These are phyloP conservation scores for Plectosphaerella plurivora DNA, from an alignment of 2,329 filamentous ascomycete genomes.

Conservation along the genomic window DNA sequence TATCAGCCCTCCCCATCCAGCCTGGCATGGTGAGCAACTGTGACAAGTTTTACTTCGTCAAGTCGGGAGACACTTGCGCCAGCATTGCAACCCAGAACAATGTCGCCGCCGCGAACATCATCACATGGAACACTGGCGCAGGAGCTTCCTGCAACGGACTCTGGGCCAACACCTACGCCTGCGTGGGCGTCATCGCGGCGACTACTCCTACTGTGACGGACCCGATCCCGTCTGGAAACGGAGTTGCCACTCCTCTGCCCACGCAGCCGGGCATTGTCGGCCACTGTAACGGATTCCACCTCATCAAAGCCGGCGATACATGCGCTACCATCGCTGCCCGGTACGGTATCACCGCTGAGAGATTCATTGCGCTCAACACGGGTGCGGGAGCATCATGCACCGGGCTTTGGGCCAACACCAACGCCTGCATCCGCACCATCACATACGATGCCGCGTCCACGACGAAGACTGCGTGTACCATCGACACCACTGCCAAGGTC, in stretches of 20 bases:
- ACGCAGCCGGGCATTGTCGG: constrained; percentile 20
- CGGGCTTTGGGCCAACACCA: constrained; percentile 4
- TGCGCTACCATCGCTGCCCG: background rate
- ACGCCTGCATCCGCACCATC: background rate
- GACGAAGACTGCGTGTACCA: no score
- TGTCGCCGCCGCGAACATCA: constrained; percentile 10
- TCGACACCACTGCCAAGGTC: no score
- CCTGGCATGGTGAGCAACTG: constrained; percentile 12
- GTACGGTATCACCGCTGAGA: constrained; percentile 1
- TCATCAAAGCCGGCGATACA: constrained; percentile 28
- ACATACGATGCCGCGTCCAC: no score
- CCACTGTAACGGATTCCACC: constrained; percentile 23
- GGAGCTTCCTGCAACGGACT: constrained; percentile 3
- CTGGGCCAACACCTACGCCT: constrained; percentile 3
- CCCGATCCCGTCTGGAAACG: constrained; percentile 6
- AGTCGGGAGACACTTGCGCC: constrained; percentile 8
- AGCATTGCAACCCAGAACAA: constrained; percentile 6
- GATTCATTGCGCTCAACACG: constrained; percentile 19
- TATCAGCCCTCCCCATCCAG: constrained; percentile 5
- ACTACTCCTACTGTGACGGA: constrained; percentile 4
- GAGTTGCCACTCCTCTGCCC: constrained; percentile 20
- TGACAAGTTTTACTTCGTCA: constrained; percentile 13
- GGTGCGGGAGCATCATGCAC: constrained; percentile 8
- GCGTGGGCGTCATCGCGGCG: background rate
- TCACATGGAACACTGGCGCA: constrained; percentile 12